A percentile compares a stretch with the other conserved stretches of the same genome.
Conservation (phyloP, 768 basidiomycete species). For the Russula dissimulans region DNA sequence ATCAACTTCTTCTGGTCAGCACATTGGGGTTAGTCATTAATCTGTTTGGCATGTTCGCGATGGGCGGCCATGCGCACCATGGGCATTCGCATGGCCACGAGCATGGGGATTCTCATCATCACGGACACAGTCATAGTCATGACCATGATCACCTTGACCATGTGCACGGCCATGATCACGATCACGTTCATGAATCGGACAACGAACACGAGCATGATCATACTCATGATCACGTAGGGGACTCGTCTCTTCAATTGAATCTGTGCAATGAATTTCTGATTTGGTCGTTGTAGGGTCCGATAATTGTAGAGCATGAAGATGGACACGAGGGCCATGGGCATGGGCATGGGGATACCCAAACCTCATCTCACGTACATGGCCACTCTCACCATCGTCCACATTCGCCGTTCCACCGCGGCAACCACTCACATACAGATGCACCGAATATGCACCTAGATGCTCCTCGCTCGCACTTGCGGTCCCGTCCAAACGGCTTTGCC, state of each 20-base stretch:
- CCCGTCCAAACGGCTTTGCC: slow-evolving; percentile 23
- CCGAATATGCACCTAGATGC: not conserved
- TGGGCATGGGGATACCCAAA: slow-evolving; percentile 22
- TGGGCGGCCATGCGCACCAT: slow-evolving; percentile 90
- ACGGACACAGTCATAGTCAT: slow-evolving; percentile 1
- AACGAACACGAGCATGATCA: slow-evolving; percentile 22
- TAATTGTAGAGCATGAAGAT: slow-evolving; percentile 11
- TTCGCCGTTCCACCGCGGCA: slow-evolving; percentile 19
- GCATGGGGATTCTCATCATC: slow-evolving; percentile 26
- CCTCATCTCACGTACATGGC: slow-evolving; percentile 17
- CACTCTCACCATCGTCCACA: not conserved
- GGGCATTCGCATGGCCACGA: slow-evolving; percentile 42
- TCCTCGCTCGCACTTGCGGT: slow-evolving; percentile 22
- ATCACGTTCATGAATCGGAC: not conserved
- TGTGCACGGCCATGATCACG: slow-evolving; percentile 20
- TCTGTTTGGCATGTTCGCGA: slow-evolving; percentile 97
- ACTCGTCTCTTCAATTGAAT: not conserved
- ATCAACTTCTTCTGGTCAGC: slow-evolving; percentile 83
- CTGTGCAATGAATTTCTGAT: not conserved
- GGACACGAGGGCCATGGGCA: slow-evolving; percentile 22
- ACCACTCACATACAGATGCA: not conserved
- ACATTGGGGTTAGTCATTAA: slow-evolving; percentile 87
- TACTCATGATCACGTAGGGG: slow-evolving; percentile 1
- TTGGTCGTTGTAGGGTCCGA: slow-evolving; percentile 6
- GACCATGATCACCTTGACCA: slow-evolving; percentile 21